These are phyloP conservation scores for Sugiyamaella grinbergsii DNA, from an alignment of 1,139 yeast genomes.

Conservation along the genomic window DNA sequence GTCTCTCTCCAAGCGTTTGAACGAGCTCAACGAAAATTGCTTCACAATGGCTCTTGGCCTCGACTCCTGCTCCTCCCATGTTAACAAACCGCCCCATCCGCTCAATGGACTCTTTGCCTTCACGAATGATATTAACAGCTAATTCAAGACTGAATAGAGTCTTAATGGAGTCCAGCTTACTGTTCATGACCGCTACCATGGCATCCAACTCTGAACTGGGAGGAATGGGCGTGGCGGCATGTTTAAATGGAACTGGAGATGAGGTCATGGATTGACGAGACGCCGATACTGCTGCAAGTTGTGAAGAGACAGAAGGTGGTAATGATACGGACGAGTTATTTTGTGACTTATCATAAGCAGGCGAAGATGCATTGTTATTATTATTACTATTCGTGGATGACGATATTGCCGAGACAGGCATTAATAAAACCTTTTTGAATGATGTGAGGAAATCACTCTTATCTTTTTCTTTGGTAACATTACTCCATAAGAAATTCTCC, in stretches of 20 bases:
- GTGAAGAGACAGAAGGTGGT: constrained; percentile 5
- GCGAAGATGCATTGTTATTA: constrained; percentile 9
- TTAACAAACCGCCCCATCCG: constrained; percentile 41
- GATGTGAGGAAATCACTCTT: constrained; percentile 57
- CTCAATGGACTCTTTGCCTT: constrained; percentile 44
- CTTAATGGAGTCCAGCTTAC: constrained; percentile 46
- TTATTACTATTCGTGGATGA: constrained; percentile 12
- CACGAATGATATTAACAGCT: constrained; percentile 45
- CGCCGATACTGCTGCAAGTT: constrained; percentile 1
- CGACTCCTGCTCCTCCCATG: constrained; percentile 37
- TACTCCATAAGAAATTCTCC: constrained; percentile 49
- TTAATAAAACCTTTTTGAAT: constrained; percentile 49
- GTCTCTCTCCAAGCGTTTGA: constrained; percentile 65
- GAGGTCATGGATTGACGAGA: constrained; percentile 21
- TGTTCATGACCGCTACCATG: constrained; percentile 47
- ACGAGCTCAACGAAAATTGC: constrained; percentile 68
- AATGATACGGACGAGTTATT: constrained; percentile 18
- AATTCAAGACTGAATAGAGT: constrained; percentile 48
- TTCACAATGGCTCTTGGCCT: constrained; percentile 47
- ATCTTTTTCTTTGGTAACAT: constrained; percentile 47
- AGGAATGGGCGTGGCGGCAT: constrained; percentile 21
- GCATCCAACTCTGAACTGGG: constrained; percentile 51
- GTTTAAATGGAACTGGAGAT: constrained; percentile 16
- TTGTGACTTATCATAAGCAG: constrained; percentile 12
- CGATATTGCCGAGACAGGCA: constrained; percentile 42